Evolutionary conservation across 2,329 filamentous ascomycete genomes (phyloP).

Genomic region (Coleophoma crateriformis): DNA sequence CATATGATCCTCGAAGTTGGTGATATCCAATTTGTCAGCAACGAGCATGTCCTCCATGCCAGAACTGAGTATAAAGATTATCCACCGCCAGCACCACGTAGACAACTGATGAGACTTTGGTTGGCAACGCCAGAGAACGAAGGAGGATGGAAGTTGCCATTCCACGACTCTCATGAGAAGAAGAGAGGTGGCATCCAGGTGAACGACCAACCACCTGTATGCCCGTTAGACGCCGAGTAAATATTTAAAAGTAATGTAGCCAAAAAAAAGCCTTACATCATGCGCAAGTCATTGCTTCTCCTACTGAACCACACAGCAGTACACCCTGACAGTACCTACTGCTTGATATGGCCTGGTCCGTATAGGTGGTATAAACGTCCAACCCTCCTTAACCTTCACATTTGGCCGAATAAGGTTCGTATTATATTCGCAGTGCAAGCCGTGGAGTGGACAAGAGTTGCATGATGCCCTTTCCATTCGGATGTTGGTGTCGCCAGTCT

Average conservation of each 20-base stretch:
- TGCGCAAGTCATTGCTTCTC: neutral
- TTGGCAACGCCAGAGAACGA: slow-evolving; percentile 75
- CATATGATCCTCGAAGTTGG: slow-evolving; percentile 86
- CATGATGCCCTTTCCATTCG: neutral
- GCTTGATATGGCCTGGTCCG: too few relatives aligned
- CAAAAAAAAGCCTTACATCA: neutral
- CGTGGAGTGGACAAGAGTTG: neutral
- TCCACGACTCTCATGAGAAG: slow-evolving; percentile 75
- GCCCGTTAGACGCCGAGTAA: slow-evolving; percentile 73
- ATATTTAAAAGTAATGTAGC: neutral
- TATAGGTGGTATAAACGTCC: neutral
- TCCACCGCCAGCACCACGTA: slow-evolving; percentile 60
- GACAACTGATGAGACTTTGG: slow-evolving; percentile 82
- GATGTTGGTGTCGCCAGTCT: neutral
- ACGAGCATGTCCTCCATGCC: slow-evolving; percentile 75
- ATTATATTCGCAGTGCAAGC: neutral
- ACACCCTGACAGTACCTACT: neutral
- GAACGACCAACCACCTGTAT: slow-evolving; percentile 69
- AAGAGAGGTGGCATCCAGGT: slow-evolving; percentile 89
- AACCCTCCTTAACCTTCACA: neutral
- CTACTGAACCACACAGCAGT: neutral
- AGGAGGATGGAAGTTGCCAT: slow-evolving; percentile 81
- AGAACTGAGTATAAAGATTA: slow-evolving; percentile 74
- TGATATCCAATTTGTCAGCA: slow-evolving; percentile 83
- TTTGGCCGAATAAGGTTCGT: neutral